Base-by-base conservation (phyloP, 139 green algal species). In the Astrephomene gubernaculifera region DNA sequence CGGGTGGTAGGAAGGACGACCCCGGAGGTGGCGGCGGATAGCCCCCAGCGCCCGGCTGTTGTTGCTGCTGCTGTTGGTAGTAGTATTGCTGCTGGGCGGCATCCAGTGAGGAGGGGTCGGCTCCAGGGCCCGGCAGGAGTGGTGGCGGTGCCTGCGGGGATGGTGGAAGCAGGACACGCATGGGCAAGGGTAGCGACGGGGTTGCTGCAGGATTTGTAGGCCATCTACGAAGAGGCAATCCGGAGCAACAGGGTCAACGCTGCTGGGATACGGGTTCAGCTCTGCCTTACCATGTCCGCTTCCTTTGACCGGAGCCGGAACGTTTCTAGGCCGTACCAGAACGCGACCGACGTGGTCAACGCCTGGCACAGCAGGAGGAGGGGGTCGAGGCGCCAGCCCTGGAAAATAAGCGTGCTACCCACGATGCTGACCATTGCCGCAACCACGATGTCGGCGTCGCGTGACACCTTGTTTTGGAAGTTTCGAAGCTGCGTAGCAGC, bases 321-420 rank as follows among this genome's bases (percentile, higher is more conserved):
- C 0, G 91, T 85, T 87, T 94, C 91, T 35, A 93, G 35, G 36
- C 89, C 91, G 60, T 93, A 94, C 89, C 89, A 93, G 22, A 94
- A 80, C 4, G 91, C 91, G 1, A 93, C 90, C 17, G 90, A 92
- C 21, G 90, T 93, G 43, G 91, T 94, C 17, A 94, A 79, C 27
- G 90, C 89, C 90, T 94, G 92, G 84, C 90, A 94, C 12, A 95
- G 87, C 71, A 95, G 85, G 80, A 95, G 83, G 61, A 95, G 83
- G 0, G 92, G 92, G 87, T 95, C 92, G 63, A 95, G 73, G 79
- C 92, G 85, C 92, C 92, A 95, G 54, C 92, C 92, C 81, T 95
- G 92, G 76, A 95, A 95, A 52, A 95, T 92, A n/a, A 95, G 88
- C n/a, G 90, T 93, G 82, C 84, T 89, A 71, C 92, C 92, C 29